These are phyloP conservation scores for Torulaspora maleeae DNA, from an alignment of 805 yeast genomes.

Conservation along the genomic window DNA sequence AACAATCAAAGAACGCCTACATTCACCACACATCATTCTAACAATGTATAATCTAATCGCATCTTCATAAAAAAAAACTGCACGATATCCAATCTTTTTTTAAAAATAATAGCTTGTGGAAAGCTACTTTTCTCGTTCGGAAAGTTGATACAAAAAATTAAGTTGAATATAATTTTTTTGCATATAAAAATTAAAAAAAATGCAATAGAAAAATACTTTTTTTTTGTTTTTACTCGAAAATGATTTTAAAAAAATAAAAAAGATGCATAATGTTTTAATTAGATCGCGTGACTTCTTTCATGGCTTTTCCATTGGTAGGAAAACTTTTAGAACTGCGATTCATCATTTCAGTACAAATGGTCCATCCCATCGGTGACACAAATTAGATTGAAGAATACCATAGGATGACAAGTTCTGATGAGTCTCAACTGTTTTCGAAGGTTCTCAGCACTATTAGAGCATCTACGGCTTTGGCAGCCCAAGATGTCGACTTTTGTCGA, in stretches of 20 bases:
- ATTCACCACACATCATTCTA: background rate
- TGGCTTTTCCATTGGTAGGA: too few species aligned
- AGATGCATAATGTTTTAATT: too few species aligned
- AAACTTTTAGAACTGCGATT: background rate
- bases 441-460: conserved; percentile 47
- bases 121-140: too few species aligned
- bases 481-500: conserved; percentile 72
- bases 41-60: conserved; percentile 1
- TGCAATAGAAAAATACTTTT: background rate
- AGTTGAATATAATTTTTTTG: too few species aligned
- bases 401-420: background rate
- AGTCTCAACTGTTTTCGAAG: conserved; percentile 7
- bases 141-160: too few species aligned
- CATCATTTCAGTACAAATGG: too few species aligned
- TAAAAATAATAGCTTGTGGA: too few species aligned
- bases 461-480: conserved; percentile 64
- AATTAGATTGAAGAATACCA: background rate
- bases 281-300: background rate
- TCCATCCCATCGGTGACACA: background rate
- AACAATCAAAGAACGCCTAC: conserved; percentile 4
- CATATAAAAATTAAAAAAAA: background rate
- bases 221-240: too few species aligned
- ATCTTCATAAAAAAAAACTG: background rate
- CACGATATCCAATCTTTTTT: too few species aligned
- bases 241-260: too few species aligned